Base-by-base conservation (phyloP, 2,329 filamentous ascomycete species). In the Apiospora sp. region DNA sequence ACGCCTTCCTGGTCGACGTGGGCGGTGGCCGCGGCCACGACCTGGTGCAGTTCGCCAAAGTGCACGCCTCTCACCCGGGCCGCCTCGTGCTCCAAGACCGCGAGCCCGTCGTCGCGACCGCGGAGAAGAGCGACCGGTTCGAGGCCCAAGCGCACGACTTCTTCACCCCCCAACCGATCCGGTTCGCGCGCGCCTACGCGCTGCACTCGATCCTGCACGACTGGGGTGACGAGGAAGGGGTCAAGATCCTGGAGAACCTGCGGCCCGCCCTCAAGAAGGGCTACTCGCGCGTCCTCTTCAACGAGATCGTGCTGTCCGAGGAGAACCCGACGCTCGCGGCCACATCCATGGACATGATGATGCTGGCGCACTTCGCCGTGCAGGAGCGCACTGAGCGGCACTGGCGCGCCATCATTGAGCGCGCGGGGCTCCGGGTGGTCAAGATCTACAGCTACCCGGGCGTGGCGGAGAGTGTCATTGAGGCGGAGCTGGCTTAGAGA, bases 121-220 rank as follows among this genome's bases (percentile, higher is more conserved):
- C 84, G 44, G 85, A 86, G 72, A 72, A 80, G 7, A 70, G 77
- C 1, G 80, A 84, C 68, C 74, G 77, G 5, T 75, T 78, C 4
- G 76, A 78, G 70, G 73, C 75, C 1, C 79, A 85, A 82, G 81
- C 73, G 76, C 84, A 1, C 72, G 81, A 85, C 71, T 82, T 84
- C 74, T 83, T 85, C 72, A 81, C 78, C 0, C 78, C 80, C 5
- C 84, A 86, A 69, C 83, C 83, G 0, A 73, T 86, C 14, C 80
- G 77, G 43, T 83, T 82, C 4, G 84, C 84, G 0, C 80, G 80
- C 7, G 79, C 77, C 27, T 78, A 78, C 73, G 75, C 75, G 43
- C 67, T 76, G 69, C 74, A 80, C 64, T 77, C 77, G 7, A 78
- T 83, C 6, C 71, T 82, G 51, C 80, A 83, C 72, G 79, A 83